Evolutionary conservation across 306 rosid species (phyloP).

Genomic region (Arachis stenosperma): DNA sequence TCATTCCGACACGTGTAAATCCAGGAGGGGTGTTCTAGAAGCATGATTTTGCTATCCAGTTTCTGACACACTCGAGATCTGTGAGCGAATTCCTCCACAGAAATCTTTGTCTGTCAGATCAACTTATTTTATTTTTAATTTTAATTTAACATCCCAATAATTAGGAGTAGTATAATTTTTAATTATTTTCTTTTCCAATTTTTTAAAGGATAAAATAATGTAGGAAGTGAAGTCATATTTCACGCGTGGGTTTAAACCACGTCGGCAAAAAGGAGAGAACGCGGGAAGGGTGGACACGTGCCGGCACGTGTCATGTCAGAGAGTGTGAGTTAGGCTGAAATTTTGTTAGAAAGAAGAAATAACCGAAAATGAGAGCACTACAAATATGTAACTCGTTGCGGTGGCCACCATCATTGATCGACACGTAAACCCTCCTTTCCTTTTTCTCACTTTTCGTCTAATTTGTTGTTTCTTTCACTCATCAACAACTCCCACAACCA

Average conservation of each 20-base stretch:
- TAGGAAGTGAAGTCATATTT: constrained; percentile 30
- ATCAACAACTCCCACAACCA: constrained; percentile 46
- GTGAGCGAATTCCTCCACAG: neutral
- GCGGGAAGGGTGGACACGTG: constrained; percentile 52
- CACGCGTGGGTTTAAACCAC: constrained; percentile 56
- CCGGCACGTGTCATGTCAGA: constrained; percentile 46
- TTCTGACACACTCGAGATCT: neutral
- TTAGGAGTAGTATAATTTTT: no score
- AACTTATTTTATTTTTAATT: no score
- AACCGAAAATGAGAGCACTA: constrained; percentile 16
- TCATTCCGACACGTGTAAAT: constrained; percentile 37
- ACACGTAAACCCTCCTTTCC: constrained; percentile 42
- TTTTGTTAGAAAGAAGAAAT: constrained; percentile 37
- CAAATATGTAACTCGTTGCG: neutral
- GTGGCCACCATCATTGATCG: neutral
- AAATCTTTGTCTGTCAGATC: no score
- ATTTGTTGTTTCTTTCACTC: constrained; percentile 68
- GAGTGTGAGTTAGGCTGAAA: constrained; percentile 73
- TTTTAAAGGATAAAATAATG: neutral
- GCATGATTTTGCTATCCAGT: constrained; percentile 1
- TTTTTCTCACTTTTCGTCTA: constrained; percentile 11
- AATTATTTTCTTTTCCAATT: neutral
- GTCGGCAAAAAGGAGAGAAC: constrained; percentile 48
- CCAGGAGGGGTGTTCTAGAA: constrained; percentile 1
- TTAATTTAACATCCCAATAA: no score